These are phyloP conservation scores for Cinchona pubescens DNA, from an alignment of 257 asterid species.

Conservation along the genomic window DNA sequence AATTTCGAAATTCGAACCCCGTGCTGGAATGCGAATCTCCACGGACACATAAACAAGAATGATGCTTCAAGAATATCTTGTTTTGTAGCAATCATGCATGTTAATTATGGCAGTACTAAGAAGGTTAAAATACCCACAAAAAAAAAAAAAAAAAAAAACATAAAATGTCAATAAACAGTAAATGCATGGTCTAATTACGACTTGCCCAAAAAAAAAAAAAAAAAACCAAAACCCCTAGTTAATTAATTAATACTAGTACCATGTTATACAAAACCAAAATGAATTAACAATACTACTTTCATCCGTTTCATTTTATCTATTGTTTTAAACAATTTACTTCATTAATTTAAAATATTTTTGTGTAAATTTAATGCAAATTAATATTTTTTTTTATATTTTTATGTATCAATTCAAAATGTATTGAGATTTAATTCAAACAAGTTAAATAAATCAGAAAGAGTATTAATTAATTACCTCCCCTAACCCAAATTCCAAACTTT, in stretches of 20 bases:
- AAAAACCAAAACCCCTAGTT: neutral
- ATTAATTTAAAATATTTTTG: no score
- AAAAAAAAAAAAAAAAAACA: neutral
- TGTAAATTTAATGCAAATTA: no score
- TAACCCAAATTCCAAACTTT: neutral
- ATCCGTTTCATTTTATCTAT: no score
- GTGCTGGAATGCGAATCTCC: neutral
- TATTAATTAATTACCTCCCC: neutral
- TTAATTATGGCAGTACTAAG: conserved; percentile 9
- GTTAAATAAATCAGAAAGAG: no score
- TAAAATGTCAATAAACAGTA: conserved; percentile 1
- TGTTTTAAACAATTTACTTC: no score
- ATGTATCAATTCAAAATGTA: no score
- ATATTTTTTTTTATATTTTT: no score
- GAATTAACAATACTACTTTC: no score
- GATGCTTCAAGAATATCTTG: neutral
- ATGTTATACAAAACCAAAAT: neutral
- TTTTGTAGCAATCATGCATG: conserved; percentile 12
- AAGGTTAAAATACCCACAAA: no score
- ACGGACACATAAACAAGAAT: conserved; percentile 9
- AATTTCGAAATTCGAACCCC: conserved; percentile 12
- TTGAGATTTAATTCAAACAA: no score
- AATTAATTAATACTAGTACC: neutral
- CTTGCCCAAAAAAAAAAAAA: neutral
- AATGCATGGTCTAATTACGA: neutral